Percentiles rank a stretch among this genome's conserved stretches.
Conservation (phyloP, 345 rosid genomes). For the Laguncularia racemosa region DNA sequence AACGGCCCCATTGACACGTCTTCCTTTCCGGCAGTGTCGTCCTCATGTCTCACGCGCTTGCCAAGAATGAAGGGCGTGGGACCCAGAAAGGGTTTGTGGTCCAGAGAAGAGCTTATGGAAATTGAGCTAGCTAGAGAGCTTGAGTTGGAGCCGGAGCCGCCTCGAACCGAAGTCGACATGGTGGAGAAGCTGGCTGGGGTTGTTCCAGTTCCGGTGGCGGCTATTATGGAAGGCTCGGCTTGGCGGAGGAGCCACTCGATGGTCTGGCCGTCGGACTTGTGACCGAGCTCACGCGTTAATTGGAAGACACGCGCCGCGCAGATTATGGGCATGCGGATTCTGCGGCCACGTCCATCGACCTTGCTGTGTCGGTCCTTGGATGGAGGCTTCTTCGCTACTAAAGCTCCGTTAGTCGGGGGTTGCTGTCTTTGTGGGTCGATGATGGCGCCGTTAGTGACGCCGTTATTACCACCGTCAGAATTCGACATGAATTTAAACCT, state of each 20-base stretch:
- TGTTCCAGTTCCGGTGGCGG: slow-evolving; percentile 95
- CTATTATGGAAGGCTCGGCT: slow-evolving; percentile 97
- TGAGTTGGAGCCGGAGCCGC: slow-evolving; percentile 41
- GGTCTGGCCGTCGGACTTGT: slow-evolving; percentile 97
- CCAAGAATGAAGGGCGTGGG: slow-evolving; percentile 84
- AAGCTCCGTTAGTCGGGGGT: slow-evolving; percentile 31
- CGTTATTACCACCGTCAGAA: slow-evolving; percentile 29
- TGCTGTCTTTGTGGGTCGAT: slow-evolving; percentile 46
- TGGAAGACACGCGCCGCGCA: slow-evolving; percentile 99
- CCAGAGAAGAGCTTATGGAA: slow-evolving; percentile 24
- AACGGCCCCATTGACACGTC: slow-evolving; percentile 16
- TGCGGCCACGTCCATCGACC: slow-evolving; percentile 92
- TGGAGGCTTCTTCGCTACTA: slow-evolving; percentile 76
- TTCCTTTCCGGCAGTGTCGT: slow-evolving; percentile 26
- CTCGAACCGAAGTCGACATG: slow-evolving; percentile 59
- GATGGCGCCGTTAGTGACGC: slow-evolving; percentile 36
- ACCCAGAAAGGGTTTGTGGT: slow-evolving; percentile 68
- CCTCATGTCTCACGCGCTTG: slow-evolving; percentile 66
- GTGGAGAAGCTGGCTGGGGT: slow-evolving; percentile 93
- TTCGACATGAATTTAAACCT: slow-evolving; percentile 37
- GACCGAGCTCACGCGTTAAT: slow-evolving; percentile 93
- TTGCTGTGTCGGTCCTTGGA: slow-evolving; percentile 97
- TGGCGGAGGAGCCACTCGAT: slow-evolving; percentile 99
- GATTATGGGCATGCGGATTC: slow-evolving; percentile 99
- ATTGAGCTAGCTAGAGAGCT: slow-evolving; percentile 21